A percentile compares a stretch with the other conserved stretches of the same genome.
Evolutionary conservation across 306 rosid species (phyloP).

Genomic region (Vigna trinervia): DNA sequence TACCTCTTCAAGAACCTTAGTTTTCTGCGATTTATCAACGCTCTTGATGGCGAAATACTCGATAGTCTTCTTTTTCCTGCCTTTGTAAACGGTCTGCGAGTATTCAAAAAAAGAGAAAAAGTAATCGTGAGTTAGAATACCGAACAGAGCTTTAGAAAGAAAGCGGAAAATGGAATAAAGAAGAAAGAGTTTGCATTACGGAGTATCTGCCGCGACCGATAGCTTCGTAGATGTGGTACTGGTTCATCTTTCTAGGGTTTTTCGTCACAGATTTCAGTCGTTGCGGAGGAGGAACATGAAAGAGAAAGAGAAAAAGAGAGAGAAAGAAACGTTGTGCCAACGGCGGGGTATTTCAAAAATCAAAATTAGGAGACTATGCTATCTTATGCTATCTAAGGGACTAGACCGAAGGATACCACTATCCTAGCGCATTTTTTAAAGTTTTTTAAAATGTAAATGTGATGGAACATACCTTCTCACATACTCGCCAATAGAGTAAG

Average conservation of each 20-base stretch:
- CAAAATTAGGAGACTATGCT: background rate
- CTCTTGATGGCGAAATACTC: conserved; percentile 95
- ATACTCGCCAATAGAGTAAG: too few relatives aligned
- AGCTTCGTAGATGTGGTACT: conserved; percentile 95
- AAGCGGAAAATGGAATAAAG: conserved; percentile 7
- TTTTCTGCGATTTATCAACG: conserved; percentile 89
- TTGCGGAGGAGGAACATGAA: conserved; percentile 26
- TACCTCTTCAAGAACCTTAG: conserved; percentile 94
- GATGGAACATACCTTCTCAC: background rate
- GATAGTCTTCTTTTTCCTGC: conserved; percentile 96
- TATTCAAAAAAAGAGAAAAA: conserved; percentile 16
- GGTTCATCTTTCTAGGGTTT: conserved; percentile 73
- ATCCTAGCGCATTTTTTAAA: background rate
- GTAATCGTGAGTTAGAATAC: background rate
- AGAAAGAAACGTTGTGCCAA: conserved; percentile 16
- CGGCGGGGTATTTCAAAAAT: conserved; percentile 45
- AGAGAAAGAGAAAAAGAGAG: background rate
- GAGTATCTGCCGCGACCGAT: conserved; percentile 96
- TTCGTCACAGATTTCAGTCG: conserved; percentile 41
- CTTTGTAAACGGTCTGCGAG: conserved; percentile 88
- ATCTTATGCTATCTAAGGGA: conserved; percentile 20
- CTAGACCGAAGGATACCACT: background rate
- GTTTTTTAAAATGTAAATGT: background rate
- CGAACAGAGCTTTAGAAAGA: conserved; percentile 11
- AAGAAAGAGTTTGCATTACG: conserved; percentile 47